phyloP scores from a whole-genome alignment of 768 basidiomycete genomes.

The Lactarius sanguifluus region DNA sequence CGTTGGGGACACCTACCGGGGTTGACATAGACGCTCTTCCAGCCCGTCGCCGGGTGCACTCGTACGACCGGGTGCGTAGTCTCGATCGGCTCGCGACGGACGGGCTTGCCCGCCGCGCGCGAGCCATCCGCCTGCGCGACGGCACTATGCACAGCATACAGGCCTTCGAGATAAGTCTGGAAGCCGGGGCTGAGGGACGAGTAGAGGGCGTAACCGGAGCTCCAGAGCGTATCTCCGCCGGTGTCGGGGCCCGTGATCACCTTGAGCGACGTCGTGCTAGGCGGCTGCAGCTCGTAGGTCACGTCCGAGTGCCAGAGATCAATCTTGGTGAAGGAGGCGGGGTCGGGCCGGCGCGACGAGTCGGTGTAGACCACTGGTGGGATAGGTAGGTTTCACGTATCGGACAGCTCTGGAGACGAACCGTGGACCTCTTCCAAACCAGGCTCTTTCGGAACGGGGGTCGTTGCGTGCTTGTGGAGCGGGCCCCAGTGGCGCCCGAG shows the following conservation, averaged over 20 bases:
- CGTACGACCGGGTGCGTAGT: slow-evolving; percentile 74
- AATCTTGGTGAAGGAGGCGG: slow-evolving; percentile 63
- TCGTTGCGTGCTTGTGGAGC: slow-evolving; percentile 82
- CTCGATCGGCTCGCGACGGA: slow-evolving; percentile 28
- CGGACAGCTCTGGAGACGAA: slow-evolving; percentile 34
- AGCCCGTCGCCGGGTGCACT: slow-evolving; percentile 81
- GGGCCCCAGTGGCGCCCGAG: slow-evolving; percentile 70
- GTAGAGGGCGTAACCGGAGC: slow-evolving; percentile 54
- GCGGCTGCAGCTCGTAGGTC: slow-evolving; percentile 81
- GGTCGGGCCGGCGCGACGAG: slow-evolving; percentile 58
- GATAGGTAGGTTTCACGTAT: neutral
- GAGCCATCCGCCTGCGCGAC: slow-evolving; percentile 42
- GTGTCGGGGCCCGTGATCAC: slow-evolving; percentile 66
- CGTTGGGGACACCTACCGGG: slow-evolving; percentile 44
- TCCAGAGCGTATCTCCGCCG: slow-evolving; percentile 40
- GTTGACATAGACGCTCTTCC: slow-evolving; percentile 83
- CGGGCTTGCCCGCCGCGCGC: slow-evolving; percentile 12
- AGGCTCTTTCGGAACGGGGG: slow-evolving; percentile 64
- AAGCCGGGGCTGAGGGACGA: slow-evolving; percentile 57
- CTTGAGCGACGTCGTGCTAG: slow-evolving; percentile 74
- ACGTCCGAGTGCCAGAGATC: slow-evolving; percentile 86
- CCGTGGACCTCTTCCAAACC: slow-evolving; percentile 79
- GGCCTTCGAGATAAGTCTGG: slow-evolving; percentile 55
- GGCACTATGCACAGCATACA: slow-evolving; percentile 56
- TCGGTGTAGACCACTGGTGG: slow-evolving; percentile 68